Evolutionary conservation across 2,329 filamentous ascomycete species (phyloP).

Genomic region (Tolypocladium album): DNA sequence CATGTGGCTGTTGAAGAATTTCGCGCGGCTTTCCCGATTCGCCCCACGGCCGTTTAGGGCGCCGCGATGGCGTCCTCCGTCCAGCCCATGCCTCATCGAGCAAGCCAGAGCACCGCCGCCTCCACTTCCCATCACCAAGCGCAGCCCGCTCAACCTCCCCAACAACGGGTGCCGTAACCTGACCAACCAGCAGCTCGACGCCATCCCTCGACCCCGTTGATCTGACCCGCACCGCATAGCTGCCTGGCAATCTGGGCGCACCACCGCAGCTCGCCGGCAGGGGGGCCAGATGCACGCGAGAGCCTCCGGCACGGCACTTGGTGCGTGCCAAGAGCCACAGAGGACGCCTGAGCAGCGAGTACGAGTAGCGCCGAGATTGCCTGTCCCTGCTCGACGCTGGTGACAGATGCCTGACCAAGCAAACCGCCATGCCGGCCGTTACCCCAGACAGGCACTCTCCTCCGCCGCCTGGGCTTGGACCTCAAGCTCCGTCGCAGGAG

Average conservation of each 20-base stretch:
- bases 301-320: not conserved
- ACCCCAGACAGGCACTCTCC: not conserved
- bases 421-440: not conserved
- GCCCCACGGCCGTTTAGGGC: not conserved
- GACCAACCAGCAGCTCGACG: not conserved
- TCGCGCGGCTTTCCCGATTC: not conserved
- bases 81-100: not conserved
- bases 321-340: not conserved
- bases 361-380: not conserved
- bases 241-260: not conserved
- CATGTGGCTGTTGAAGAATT: not conserved
- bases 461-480: not conserved
- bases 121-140: not conserved
- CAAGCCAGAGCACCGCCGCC: not conserved
- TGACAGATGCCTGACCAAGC: not conserved
- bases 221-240: not conserved
- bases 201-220: not conserved
- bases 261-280: not conserved
- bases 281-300: not conserved
- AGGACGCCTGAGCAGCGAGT: not conserved
- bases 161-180: not conserved
- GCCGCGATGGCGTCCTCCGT: not conserved
- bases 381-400: not conserved
- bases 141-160: not conserved
- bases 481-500: not conserved